Base-by-base conservation (phyloP, 805 yeast species). In the Pichia exigua region DNA sequence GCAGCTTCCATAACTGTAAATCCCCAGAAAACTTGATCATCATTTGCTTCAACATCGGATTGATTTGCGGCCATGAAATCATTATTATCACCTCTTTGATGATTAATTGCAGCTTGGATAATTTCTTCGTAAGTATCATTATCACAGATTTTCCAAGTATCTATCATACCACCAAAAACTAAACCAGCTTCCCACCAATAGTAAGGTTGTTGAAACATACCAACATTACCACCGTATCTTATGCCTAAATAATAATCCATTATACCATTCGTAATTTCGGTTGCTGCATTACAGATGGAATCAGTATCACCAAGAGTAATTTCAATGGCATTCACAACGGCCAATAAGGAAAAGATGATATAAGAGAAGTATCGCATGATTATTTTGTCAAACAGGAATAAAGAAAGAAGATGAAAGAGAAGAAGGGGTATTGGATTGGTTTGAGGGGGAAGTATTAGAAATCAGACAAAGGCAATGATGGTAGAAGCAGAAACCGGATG, bases 181-280 rank as follows among this genome's bases (percentile, higher is more conserved):
- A 86, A 90, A 57, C 95, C 95, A 38, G 92, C 89, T 68, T 87
- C 88, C 95, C 95, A 87, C 95, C 95, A 87, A 69, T 86, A 87
- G 73, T 87, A 87, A 2, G 94, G 94, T 59, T 67, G 60, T 11
- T 77, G 70, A 65, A 87, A 83, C 83, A 79, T 75, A 27, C 95
- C 95, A 20, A 84, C 71, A 22, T 85, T 74, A 40, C 85, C 83
- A 28, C 92, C 94, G 42, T 71, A 65, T 30, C 75, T 69, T 26
- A 65, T 60, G 26, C 94, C 92, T 7, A 76, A 79, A 61, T 90
- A 89, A 67, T 90, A 90, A 70, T 87, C 91, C 72, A 89, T 73
- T 48, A 87, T 69, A 53, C 96, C 96, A 45, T 74, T 66, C 1
- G 83, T 81, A n/a, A 89, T 71, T 45, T 79, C 67, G 0, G 82